A percentile compares a stretch with the other conserved stretches of the same genome.
These are phyloP conservation scores for Debaryomyces prosopidis DNA, from an alignment of 805 yeast genomes.

Conservation along the genomic window DNA sequence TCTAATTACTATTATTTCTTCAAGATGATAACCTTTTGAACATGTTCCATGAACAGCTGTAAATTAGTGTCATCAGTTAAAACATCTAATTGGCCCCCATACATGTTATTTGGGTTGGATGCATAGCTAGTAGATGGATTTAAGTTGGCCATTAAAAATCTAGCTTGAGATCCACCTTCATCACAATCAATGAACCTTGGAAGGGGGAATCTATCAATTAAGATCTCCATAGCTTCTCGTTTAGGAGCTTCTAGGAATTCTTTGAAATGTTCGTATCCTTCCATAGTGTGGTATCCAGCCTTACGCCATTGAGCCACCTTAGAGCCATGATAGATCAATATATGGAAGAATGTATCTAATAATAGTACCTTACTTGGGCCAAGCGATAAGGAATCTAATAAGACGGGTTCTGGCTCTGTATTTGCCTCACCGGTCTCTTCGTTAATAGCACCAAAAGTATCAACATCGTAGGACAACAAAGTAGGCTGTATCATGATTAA, in stretches of 20 bases:
- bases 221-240: conserved; percentile 62
- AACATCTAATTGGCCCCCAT: conserved; percentile 32
- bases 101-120: conserved; percentile 35
- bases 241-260: conserved; percentile 63
- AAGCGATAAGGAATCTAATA: conserved; percentile 63
- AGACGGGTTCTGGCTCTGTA: conserved; percentile 59
- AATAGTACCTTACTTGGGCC: conserved; percentile 57
- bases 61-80: conserved; percentile 63
- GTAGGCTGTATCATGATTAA: conserved; percentile 72
- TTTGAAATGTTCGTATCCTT: conserved; percentile 59
- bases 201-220: conserved; percentile 67
- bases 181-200: conserved; percentile 74
- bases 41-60: conserved; percentile 57
- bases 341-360: conserved; percentile 69
- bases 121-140: conserved; percentile 63
- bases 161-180: conserved; percentile 75
- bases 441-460: conserved; percentile 36
- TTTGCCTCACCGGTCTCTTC: conserved; percentile 28
- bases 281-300: conserved; percentile 60
- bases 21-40: conserved; percentile 37
- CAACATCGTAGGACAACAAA: conserved; percentile 55
- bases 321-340: conserved; percentile 66
- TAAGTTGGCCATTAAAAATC: conserved; percentile 67
- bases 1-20: conserved; percentile 7
- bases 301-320: conserved; percentile 68